Percentiles rank a stretch among this genome's conserved stretches.
Conservation (phyloP, 163 green algal genomes). For the Botryococcus braunii region DNA sequence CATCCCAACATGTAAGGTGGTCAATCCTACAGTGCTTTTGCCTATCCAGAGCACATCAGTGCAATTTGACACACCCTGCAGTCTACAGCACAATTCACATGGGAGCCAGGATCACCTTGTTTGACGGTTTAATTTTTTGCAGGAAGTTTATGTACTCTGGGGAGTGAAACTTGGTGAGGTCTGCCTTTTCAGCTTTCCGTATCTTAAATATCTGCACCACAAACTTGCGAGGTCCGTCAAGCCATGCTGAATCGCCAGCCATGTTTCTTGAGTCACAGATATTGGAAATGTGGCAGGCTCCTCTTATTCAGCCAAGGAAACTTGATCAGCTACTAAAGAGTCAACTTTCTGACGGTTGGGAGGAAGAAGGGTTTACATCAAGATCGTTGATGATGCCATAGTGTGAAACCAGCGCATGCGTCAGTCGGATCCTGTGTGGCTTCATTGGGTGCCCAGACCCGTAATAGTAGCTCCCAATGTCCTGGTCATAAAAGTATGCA, state of each 20-base stretch:
- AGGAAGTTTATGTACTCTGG: constrained; percentile 79
- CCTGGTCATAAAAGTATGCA: constrained; percentile 26
- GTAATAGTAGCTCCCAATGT: constrained; percentile 66
- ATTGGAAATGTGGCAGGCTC: too few relatives aligned
- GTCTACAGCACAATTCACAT: too few relatives aligned
- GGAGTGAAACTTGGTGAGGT: constrained; percentile 60
- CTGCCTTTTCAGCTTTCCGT: constrained; percentile 35
- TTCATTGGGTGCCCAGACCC: constrained; percentile 97
- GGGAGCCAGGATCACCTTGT: constrained; percentile 44
- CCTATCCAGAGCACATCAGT: too few relatives aligned
- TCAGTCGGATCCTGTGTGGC: constrained; percentile 88
- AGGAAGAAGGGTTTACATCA: constrained; percentile 57
- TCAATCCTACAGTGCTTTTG: too few relatives aligned
- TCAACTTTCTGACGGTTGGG: too few relatives aligned
- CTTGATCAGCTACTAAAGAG: too few relatives aligned
- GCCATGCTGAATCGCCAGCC: too few relatives aligned
- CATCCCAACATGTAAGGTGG: too few relatives aligned
- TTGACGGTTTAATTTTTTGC: constrained; percentile 50
- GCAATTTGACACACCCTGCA: too few relatives aligned
- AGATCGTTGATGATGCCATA: constrained; percentile 90
- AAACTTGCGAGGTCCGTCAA: too few relatives aligned
- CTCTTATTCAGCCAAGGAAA: too few relatives aligned
- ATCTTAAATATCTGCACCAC: constrained; percentile 46
- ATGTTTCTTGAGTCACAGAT: too few relatives aligned
- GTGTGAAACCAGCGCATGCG: constrained; percentile 81